These are phyloP conservation scores for Podaxis sp. DNA, from an alignment of 768 basidiomycete genomes.

Conservation along the genomic window DNA sequence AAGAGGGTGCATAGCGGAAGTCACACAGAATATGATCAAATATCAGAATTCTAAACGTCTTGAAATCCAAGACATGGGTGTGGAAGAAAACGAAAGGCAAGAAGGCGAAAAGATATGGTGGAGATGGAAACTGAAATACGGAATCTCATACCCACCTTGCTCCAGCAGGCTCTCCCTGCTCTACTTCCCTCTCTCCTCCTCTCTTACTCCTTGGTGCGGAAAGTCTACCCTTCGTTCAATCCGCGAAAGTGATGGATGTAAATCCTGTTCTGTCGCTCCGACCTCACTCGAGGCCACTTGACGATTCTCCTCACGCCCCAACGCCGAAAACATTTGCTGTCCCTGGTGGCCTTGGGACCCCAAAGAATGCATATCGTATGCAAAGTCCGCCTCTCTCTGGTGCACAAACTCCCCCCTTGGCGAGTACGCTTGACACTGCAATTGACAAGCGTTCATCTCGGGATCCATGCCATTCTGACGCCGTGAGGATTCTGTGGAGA, in stretches of 20 bases:
- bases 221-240: not conserved
- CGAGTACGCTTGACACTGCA: not conserved
- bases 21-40: too few relatives aligned
- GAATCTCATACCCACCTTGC: not conserved
- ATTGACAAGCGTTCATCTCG: not conserved
- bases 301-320: not conserved
- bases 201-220: not conserved
- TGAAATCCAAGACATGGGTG: too few relatives aligned
- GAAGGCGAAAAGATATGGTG: too few relatives aligned
- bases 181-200: not conserved
- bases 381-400: not conserved
- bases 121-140: too few relatives aligned
- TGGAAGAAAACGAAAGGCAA: too few relatives aligned
- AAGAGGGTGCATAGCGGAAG: too few relatives aligned
- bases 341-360: not conserved
- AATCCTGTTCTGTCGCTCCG: conserved; percentile 1
- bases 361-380: not conserved
- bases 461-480: not conserved
- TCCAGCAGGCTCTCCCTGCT: too few relatives aligned
- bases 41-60: too few relatives aligned
- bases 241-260: conserved; percentile 7
- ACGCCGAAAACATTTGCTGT: not conserved
- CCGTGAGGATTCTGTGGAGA: not conserved
- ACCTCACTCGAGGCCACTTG: not conserved
- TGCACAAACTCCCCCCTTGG: not conserved